Percentiles rank a stretch among this genome's conserved stretches.
These are phyloP conservation scores for Larix kaempferi DNA, from an alignment of 75 land plant genomes.

Conservation along the genomic window DNA sequence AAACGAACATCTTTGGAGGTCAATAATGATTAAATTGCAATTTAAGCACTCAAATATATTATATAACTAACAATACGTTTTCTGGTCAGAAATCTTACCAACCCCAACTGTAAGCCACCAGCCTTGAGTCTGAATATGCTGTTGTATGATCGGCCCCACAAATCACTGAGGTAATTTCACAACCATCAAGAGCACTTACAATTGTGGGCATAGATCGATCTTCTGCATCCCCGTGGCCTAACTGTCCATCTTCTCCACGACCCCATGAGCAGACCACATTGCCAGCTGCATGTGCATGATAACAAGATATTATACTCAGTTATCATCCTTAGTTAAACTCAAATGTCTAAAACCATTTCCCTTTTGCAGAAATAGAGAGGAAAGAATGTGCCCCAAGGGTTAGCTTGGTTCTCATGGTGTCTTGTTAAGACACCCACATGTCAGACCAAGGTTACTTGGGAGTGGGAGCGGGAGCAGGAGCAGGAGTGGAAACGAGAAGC, in stretches of 20 bases:
- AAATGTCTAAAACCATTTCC: too few species aligned
- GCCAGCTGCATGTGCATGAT: slow-evolving; percentile 45
- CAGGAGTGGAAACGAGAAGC: too few species aligned
- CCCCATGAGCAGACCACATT: slow-evolving; percentile 94
- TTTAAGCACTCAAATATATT: neutral
- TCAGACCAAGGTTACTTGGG: too few species aligned
- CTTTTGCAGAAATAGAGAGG: too few species aligned
- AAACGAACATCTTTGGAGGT: neutral
- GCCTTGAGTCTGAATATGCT: slow-evolving; percentile 61
- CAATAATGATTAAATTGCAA: neutral
- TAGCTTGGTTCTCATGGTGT: too few species aligned
- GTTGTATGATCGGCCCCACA: slow-evolving; percentile 99
- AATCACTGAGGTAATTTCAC: slow-evolving; percentile 63
- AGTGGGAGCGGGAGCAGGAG: too few species aligned
- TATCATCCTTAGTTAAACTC: too few species aligned
- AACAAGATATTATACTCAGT: too few species aligned
- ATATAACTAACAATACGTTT: neutral
- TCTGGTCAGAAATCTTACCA: slow-evolving; percentile 53
- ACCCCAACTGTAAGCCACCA: slow-evolving; percentile 92
- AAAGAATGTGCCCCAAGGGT: too few species aligned
- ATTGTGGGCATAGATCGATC: slow-evolving; percentile 72
- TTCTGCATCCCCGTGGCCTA: slow-evolving; percentile 97
- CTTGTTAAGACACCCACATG: too few species aligned
- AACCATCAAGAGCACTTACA: slow-evolving; percentile 68
- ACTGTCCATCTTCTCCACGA: slow-evolving; percentile 97